Evolutionary conservation across 192 early-diverging fungal species (phyloP), one percentile per base, ranked within the genome.

Genomic region (Backusella australiensis): DNA sequence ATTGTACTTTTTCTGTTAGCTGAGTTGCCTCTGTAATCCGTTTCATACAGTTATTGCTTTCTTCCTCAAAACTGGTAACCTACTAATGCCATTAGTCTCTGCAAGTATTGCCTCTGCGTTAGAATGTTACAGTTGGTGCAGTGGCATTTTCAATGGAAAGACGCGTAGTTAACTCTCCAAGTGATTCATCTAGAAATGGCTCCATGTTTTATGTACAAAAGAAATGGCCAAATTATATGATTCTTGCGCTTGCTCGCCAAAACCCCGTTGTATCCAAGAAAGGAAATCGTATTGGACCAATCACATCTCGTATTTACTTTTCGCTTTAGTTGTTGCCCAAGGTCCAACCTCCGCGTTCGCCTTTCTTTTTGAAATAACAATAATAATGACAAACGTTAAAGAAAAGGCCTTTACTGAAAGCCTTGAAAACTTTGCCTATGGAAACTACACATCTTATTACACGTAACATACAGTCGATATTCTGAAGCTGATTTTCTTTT

Each of bases 381-480:
- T 44, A 44, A 44, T 44, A 49, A 49, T 49, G 46, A n/a, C 46
- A 49, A 49, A n/a, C 6, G 17, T 49, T 0, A 49, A 49, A 32
- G 63, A 34, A 8, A 12, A 65, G 1, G 1, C 26, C 63, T 35
- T 68, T 71, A 71, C 14, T 23, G 17, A 71, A 36, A 71, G 46
- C 4, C 17, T 46, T 1, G 42, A 34, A 19, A 56, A 69, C 2
- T 70, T 67, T 11, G 44, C 66, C 38, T 82, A 82, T 67, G 92
- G 92, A 41, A 93, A 91, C 80, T 93, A 91, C 78, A 21, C 46
- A 6, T 53, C 75, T 39, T 93, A 93, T 73, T 93, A 93, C 80
- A 81, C 69, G 39, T 86, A 82, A 74, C 77, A 11, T 29, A 39
- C 7, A 79, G 44, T 12, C 15, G 1, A 44, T 12, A n/a, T 53